Percentiles rank a stretch among this genome's conserved stretches.
Conservation (phyloP, 176 grass and related monocot genomes). For the Musa beccarii region DNA sequence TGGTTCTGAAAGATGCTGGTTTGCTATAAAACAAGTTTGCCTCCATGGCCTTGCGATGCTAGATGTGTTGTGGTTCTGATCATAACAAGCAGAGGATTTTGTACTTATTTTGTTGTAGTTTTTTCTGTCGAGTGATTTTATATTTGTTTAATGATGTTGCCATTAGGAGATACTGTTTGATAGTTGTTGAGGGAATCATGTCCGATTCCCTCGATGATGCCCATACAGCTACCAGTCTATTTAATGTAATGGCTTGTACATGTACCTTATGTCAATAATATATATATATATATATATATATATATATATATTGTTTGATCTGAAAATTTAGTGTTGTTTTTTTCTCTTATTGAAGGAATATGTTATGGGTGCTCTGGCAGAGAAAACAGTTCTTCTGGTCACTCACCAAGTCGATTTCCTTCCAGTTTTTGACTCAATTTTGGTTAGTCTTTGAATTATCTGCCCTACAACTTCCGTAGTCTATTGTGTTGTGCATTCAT, state of each 20-base stretch:
- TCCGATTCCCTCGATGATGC: too few relatives aligned
- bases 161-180: too few relatives aligned
- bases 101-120: neutral
- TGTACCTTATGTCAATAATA: too few relatives aligned
- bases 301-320: neutral
- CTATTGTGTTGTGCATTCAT: neutral
- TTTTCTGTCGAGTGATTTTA: neutral
- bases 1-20: conserved; percentile 80
- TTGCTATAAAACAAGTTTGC: conserved; percentile 32
- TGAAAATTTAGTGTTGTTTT: neutral
- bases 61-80: neutral
- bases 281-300: too few relatives aligned
- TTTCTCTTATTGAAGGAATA: conserved; percentile 50
- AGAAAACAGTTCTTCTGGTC: conserved; percentile 76
- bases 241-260: too few relatives aligned
- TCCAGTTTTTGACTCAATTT: conserved; percentile 59
- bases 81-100: neutral
- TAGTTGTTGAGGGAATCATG: too few relatives aligned
- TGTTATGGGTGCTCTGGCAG: conserved; percentile 63
- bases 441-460: conserved; percentile 28
- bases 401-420: conserved; percentile 97
- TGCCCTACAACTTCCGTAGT: neutral
- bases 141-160: too few relatives aligned
- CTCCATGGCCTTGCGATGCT: neutral
- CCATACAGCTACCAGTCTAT: too few relatives aligned